These are phyloP conservation scores for Pyrenochaeta sp. DNA, from an alignment of 2,329 filamentous ascomycete genomes.

Conservation along the genomic window DNA sequence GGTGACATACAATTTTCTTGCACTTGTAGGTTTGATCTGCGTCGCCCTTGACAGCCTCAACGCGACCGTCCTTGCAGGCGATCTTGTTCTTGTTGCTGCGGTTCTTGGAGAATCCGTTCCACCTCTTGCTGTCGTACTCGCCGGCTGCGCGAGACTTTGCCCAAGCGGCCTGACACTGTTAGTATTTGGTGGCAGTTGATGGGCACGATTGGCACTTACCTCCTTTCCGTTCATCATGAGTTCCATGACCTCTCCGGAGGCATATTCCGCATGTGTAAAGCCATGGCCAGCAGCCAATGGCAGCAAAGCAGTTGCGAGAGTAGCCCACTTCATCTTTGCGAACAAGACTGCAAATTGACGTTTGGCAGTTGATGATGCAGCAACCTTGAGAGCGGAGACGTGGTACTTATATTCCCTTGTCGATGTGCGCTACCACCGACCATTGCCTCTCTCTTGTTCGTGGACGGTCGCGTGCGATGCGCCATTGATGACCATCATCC, in stretches of 20 bases:
- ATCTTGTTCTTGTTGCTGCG: slow-evolving; percentile 37
- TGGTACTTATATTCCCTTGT: slow-evolving; percentile 23
- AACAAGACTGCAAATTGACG: slow-evolving; percentile 29
- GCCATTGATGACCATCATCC: slow-evolving; percentile 22
- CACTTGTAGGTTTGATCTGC: slow-evolving; percentile 52
- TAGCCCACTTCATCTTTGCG: slow-evolving; percentile 45
- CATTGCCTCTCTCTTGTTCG: slow-evolving; percentile 10
- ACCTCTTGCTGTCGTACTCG: slow-evolving; percentile 41
- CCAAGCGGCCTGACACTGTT: slow-evolving; percentile 37
- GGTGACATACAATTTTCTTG: slow-evolving; percentile 57
- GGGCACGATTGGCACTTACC: slow-evolving; percentile 17
- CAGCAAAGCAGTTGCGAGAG: slow-evolving; percentile 39
- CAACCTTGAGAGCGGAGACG: slow-evolving; percentile 15
- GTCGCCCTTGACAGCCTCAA: slow-evolving; percentile 49
- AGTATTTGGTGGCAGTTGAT: slow-evolving; percentile 4
- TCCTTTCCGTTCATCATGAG: slow-evolving; percentile 47
- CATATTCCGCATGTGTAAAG: slow-evolving; percentile 41
- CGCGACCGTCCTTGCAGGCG: slow-evolving; percentile 45
- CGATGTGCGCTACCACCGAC: slow-evolving; percentile 4
- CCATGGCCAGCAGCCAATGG: slow-evolving; percentile 40
- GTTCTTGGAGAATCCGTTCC: slow-evolving; percentile 42
- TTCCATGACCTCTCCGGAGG: slow-evolving; percentile 44
- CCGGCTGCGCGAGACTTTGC: slow-evolving; percentile 42
- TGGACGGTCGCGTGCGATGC: slow-evolving; percentile 21
- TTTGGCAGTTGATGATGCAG: slow-evolving; percentile 30